Evolutionary conservation across 805 yeast species (phyloP), one percentile per base, ranked within the genome.

Genomic region (Candida stauntonica): DNA sequence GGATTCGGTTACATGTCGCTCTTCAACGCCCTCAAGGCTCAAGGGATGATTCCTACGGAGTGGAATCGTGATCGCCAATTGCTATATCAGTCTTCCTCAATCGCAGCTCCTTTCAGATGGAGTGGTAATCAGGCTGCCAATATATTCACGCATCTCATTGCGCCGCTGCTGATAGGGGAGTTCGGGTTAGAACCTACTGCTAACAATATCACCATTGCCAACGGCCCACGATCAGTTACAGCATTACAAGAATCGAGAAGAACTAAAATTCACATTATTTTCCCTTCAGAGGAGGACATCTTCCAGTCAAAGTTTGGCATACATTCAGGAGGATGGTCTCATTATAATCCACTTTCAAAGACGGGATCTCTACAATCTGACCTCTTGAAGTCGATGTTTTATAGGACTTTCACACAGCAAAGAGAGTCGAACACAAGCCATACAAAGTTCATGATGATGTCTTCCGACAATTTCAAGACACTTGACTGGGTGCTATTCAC

Each of bases 401-500:
- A 26, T 46, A 60, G 33, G 48, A 53, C 23, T 38, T 73, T 24
- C 60, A 60, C 41, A 17, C 51, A 7, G 48, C 48, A 50, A 45
- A 34, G 57, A 23, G 18, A 29, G 4, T 38, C 54, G 1, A 63
- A 71, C 9, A 72, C 81, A 3, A 77, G 81, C 1, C 95, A 86
- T 59, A 78, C 81, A 12, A 86, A 86, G 57, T 73, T 84, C 23
- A 77, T 82, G 49, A 52, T 75, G 41, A 69, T 75, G 45, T 70
- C 80, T 11, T 70, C 70, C 4, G 77, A 76, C 47, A 51, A 67
- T 35, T 75, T 71, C 57, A 49, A 60, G 26, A 61, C 74, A 3
- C 54, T 83, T 5, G 70, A 74, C 35, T 86, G 95, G 94, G 70
- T 79, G 15, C 56, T 83, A 5, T 66, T 83, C 54, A 83, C 93